Evolutionary conservation across 1,284 basidiomycete genomes (phyloP).

Genomic region (Pyrrhoderma lamaoense): DNA sequence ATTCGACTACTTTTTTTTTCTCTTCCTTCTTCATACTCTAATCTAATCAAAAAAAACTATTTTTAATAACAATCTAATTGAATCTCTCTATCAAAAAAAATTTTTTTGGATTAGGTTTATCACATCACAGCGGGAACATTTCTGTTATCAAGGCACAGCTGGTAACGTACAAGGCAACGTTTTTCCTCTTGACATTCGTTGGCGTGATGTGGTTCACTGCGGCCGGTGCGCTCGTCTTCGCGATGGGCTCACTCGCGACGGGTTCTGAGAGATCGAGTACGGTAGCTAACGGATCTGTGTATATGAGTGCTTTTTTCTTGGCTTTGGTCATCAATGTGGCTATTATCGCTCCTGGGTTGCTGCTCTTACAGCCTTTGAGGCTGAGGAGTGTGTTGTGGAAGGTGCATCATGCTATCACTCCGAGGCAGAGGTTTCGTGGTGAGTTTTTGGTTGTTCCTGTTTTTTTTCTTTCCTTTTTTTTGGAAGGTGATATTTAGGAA

Average conservation of each 20-base stretch:
- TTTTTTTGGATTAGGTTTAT: constrained; percentile 33
- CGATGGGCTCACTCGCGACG: constrained; percentile 48
- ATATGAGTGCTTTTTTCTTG: constrained; percentile 58
- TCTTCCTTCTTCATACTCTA: too few relatives aligned
- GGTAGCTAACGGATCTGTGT: constrained; percentile 64
- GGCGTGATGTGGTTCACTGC: constrained; percentile 55
- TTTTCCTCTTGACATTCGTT: constrained; percentile 51
- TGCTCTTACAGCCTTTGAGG: constrained; percentile 61
- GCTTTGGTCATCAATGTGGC: constrained; percentile 61
- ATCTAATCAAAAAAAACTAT: too few relatives aligned
- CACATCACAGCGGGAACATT: constrained; percentile 45
- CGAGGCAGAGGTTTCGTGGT: constrained; percentile 75
- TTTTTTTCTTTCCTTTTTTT: not conserved
- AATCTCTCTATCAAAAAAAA: not conserved
- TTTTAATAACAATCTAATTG: not conserved
- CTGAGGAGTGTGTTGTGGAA: constrained; percentile 48
- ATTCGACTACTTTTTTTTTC: too few relatives aligned
- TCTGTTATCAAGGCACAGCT: constrained; percentile 56
- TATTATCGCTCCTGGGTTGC: constrained; percentile 60
- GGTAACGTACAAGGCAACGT: constrained; percentile 61
- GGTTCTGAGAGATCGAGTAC: constrained; percentile 35
- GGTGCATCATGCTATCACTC: constrained; percentile 57
- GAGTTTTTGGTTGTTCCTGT: constrained; percentile 22
- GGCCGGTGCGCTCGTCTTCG: constrained; percentile 61
- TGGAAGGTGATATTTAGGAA: not conserved